These are phyloP conservation scores for Globisporangium nunn DNA, from an alignment of 352 stramenopile genomes.

Conservation along the genomic window DNA sequence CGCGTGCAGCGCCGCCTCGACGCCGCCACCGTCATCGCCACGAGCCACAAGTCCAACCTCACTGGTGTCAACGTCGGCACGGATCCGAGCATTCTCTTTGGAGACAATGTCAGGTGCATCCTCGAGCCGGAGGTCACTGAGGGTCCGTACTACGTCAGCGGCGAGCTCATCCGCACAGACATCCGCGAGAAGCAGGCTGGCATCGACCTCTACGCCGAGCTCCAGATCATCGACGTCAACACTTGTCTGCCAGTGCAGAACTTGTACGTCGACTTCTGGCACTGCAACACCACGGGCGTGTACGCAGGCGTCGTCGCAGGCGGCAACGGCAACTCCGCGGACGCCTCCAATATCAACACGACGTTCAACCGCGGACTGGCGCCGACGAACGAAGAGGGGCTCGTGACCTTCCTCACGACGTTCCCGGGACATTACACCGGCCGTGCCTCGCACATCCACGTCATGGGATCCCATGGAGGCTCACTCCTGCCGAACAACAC, in stretches of 20 bases:
- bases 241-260: constrained; percentile 9
- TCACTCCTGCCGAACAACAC: constrained; percentile 13
- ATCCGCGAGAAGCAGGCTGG: constrained; percentile 8
- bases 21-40: constrained; percentile 3
- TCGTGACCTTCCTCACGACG: constrained; percentile 10
- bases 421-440: constrained; percentile 15
- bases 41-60: constrained; percentile 8
- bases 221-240: constrained; percentile 14
- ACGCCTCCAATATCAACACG: constrained; percentile 2
- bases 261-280: constrained; percentile 12
- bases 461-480: constrained; percentile 8
- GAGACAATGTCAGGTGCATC: constrained; percentile 4
- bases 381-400: neutral
- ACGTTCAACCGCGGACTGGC: constrained; percentile 10
- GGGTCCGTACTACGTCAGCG: constrained; percentile 13
- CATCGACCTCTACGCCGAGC: constrained; percentile 6
- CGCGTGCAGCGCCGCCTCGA: neutral
- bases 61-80: constrained; percentile 1
- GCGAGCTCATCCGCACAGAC: constrained; percentile 8
- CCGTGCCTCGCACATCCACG: constrained; percentile 10
- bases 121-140: constrained; percentile 10
- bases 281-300: constrained; percentile 13
- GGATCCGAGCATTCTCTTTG: constrained; percentile 7
- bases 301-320: constrained; percentile 6
- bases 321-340: constrained; percentile 3